Percentiles rank a stretch among this genome's conserved stretches.
Conservation (phyloP, 768 basidiomycete genomes). For the Clitopilus hobsonii region DNA sequence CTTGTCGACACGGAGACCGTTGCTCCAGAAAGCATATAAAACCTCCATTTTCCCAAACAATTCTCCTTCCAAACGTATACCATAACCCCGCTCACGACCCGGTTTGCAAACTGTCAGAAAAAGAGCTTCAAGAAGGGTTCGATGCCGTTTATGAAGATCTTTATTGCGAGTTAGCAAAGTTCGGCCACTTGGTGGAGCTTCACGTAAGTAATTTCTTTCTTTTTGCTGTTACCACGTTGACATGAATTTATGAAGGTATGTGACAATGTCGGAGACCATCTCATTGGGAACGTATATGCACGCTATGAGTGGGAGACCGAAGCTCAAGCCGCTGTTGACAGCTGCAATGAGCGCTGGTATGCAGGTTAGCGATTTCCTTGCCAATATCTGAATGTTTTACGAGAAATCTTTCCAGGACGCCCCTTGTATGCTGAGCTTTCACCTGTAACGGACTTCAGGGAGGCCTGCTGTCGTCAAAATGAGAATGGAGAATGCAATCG, state of each 20-base stretch:
- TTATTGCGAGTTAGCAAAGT: conserved; percentile 92
- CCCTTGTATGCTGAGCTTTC: conserved; percentile 96
- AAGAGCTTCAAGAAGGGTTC: conserved; percentile 87
- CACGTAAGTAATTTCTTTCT: conserved; percentile 55
- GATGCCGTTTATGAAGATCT: conserved; percentile 95
- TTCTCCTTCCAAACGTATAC: conserved; percentile 94
- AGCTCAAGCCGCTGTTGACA: conserved; percentile 89
- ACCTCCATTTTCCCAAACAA: conserved; percentile 96
- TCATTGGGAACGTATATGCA: conserved; percentile 97
- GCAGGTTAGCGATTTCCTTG: conserved; percentile 56
- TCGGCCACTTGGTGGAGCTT: conserved; percentile 91
- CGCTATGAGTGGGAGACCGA: conserved; percentile 99
- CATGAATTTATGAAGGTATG: conserved; percentile 62
- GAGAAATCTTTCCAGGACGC: conserved; percentile 49
- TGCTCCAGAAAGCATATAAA: conserved; percentile 98
- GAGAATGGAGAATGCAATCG: conserved; percentile 98
- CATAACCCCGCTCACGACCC: conserved; percentile 97
- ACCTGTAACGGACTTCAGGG: conserved; percentile 97
- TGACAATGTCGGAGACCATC: conserved; percentile 99
- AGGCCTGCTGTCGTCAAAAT: conserved; percentile 98
- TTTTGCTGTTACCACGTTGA: background rate
- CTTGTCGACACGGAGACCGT: conserved; percentile 96
- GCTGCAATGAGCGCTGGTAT: conserved; percentile 96
- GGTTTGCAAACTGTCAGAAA: conserved; percentile 80
- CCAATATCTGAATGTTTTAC: conserved; percentile 5